Evolutionary conservation across 2,329 filamentous ascomycete genomes (phyloP), one percentile per base, ranked within the genome.

Genomic region (Penicillium sp.): DNA sequence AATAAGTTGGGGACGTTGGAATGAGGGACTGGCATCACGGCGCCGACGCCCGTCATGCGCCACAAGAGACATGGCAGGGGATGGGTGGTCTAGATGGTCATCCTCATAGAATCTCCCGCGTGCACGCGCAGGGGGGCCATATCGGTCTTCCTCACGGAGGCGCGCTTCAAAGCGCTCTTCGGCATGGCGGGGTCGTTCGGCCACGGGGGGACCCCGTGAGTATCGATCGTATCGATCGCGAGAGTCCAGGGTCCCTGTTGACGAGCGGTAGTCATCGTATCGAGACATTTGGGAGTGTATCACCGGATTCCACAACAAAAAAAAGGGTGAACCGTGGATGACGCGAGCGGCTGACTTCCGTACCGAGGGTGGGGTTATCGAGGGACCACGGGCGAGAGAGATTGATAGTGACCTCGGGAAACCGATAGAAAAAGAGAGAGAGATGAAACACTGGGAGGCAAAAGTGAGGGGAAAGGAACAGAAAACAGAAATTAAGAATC

Each of bases 1-100:
- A 50, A 94, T 70, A 62, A 93, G 82, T 31, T 81, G 81, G 2
- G 91, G 92, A 45, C 89, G 83, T 35, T 82, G 81, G 45, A 67
- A 64, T 23, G 79, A 78, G 43, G 80, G 76, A 53, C 80, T 76
- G 3, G 82, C 83, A 10, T 83, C 82, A 52, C 63, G 61, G 33
- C 84, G 83, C 53, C 82, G 80, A 57, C 85, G 84, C 65, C 79
- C 74, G 51, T 83, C 79, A 45, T 82, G 85, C 52, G 85, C 82
- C 57, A 78, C 82, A 63, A 86, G 74, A 7, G 83, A 80, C 55
- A 80, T 81, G 29, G 81, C 60, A 73, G 76, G 31, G 73, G 81
- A 60, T 73, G 76, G 27, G 73, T 78, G 63, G 72, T 69, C 62
- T 53, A 78, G 68, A 53, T 75, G 74, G 57, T 75, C 75, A 60